These are phyloP conservation scores for Cinchona pubescens DNA, from an alignment of 257 asterid genomes.

Conservation along the genomic window DNA sequence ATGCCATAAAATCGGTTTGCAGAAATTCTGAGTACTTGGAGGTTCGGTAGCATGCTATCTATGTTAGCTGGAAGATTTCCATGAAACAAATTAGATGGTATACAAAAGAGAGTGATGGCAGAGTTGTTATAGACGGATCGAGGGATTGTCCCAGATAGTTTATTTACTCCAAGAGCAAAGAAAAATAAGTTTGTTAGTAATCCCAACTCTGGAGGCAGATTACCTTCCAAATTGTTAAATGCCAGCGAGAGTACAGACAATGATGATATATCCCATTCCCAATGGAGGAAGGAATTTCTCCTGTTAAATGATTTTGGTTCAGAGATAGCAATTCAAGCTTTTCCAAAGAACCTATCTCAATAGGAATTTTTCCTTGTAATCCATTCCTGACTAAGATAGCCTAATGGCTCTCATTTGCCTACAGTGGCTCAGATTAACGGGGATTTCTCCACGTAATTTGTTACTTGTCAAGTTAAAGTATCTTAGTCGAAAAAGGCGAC, in stretches of 20 bases:
- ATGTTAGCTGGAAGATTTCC: too few species aligned
- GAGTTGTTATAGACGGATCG: too few species aligned
- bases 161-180: too few species aligned
- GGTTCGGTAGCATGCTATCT: too few species aligned
- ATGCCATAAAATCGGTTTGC: too few species aligned
- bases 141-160: too few species aligned
- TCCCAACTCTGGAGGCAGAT: slow-evolving; percentile 29
- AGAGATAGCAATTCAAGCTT: slow-evolving; percentile 23
- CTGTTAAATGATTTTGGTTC: slow-evolving; percentile 17
- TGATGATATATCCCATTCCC: slow-evolving; percentile 28
- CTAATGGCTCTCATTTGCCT: slow-evolving; percentile 17
- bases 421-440: slow-evolving; percentile 23
- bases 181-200: not conserved
- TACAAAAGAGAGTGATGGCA: too few species aligned
- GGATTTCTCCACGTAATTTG: slow-evolving; percentile 30
- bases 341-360: slow-evolving; percentile 24
- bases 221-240: slow-evolving; percentile 21
- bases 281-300: slow-evolving; percentile 23
- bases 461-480: not conserved
- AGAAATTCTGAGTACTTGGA: too few species aligned
- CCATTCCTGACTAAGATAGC: slow-evolving; percentile 25
- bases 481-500: too few species aligned
- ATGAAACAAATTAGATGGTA: too few species aligned
- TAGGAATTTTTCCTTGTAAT: slow-evolving; percentile 18
- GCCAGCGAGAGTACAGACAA: slow-evolving; percentile 4